Conservation (phyloP, 78 protist genomes). For the Dictyostelium capitatum region DNA sequence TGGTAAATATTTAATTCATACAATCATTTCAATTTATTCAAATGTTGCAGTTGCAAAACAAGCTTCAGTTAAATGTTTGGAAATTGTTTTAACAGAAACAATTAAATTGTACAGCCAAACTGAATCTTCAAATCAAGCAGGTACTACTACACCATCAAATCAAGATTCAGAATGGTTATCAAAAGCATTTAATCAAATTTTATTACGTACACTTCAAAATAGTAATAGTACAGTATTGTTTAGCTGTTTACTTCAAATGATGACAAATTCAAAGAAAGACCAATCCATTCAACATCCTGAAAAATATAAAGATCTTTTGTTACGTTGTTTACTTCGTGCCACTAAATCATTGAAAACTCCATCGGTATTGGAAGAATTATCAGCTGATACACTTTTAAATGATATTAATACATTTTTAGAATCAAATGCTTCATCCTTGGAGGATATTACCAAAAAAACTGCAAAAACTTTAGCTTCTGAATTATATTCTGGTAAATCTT, state of each 20-base stretch:
- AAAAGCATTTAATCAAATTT: slow-evolving; percentile 71
- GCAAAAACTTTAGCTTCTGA: slow-evolving; percentile 50
- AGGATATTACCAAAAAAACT: slow-evolving; percentile 47
- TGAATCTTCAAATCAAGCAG: neutral
- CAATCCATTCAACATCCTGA: neutral
- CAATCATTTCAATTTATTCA: slow-evolving; percentile 47
- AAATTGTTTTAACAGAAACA: slow-evolving; percentile 44
- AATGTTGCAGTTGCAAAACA: slow-evolving; percentile 35
- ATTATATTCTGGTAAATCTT: slow-evolving; percentile 13
- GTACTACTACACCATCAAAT: neutral
- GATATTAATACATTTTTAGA: slow-evolving; percentile 32
- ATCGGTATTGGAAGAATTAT: slow-evolving; percentile 2
- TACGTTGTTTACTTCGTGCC: slow-evolving; percentile 60
- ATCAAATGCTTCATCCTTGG: neutral
- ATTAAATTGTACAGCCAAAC: slow-evolving; percentile 1
- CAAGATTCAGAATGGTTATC: slow-evolving; percentile 58
- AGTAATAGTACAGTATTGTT: slow-evolving; percentile 29
- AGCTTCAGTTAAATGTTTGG: slow-evolving; percentile 8
- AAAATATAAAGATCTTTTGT: slow-evolving; percentile 50
- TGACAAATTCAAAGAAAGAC: neutral
- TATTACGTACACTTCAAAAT: slow-evolving; percentile 51
- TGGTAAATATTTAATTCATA: slow-evolving; percentile 62
- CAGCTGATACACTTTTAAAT: neutral
- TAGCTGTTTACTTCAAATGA: slow-evolving; percentile 11
- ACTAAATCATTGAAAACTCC: slow-evolving; percentile 51